phyloP scores from a whole-genome alignment of 441 rosid genomes.

The Pelargonium citronellum region DNA sequence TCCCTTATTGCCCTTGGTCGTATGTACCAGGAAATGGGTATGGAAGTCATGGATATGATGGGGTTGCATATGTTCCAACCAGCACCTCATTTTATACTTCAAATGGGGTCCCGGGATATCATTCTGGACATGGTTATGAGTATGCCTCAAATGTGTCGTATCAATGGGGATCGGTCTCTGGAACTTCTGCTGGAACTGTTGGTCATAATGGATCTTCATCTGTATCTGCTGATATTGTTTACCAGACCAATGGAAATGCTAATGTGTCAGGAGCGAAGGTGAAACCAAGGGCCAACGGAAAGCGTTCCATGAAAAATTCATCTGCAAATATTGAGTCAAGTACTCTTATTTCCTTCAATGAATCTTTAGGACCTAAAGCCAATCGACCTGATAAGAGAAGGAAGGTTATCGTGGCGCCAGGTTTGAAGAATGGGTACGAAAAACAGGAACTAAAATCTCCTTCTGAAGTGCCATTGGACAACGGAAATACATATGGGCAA shows the following conservation, averaged over 20 bases:
- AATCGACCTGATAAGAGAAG: conserved; percentile 70
- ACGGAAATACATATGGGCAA: conserved; percentile 32
- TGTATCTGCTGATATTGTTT: conserved; percentile 39
- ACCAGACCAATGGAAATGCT: conserved; percentile 52
- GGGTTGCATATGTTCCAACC: conserved; percentile 60
- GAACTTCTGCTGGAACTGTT: conserved; percentile 50
- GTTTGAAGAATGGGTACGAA: conserved; percentile 43
- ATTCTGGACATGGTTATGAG: conserved; percentile 73
- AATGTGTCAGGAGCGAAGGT: conserved; percentile 35
- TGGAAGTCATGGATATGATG: conserved; percentile 69
- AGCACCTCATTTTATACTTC: conserved; percentile 47
- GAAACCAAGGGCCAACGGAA: conserved; percentile 44
- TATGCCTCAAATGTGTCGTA: conserved; percentile 64
- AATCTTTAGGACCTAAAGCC: conserved; percentile 34
- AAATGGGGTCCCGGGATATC: conserved; percentile 56
- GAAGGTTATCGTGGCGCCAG: conserved; percentile 43
- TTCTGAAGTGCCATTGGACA: conserved; percentile 36
- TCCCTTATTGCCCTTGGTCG: conserved; percentile 70
- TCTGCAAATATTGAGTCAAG: conserved; percentile 26
- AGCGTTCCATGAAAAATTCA: conserved; percentile 36
- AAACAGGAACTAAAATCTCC: conserved; percentile 36
- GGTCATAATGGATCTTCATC: conserved; percentile 49
- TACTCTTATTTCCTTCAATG: conserved; percentile 30
- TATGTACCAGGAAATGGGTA: conserved; percentile 58
- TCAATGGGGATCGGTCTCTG: conserved; percentile 65